A percentile compares a stretch with the other conserved stretches of the same genome.
Evolutionary conservation across 306 rosid species (phyloP).

Genomic region (Acacia crassicarpa): DNA sequence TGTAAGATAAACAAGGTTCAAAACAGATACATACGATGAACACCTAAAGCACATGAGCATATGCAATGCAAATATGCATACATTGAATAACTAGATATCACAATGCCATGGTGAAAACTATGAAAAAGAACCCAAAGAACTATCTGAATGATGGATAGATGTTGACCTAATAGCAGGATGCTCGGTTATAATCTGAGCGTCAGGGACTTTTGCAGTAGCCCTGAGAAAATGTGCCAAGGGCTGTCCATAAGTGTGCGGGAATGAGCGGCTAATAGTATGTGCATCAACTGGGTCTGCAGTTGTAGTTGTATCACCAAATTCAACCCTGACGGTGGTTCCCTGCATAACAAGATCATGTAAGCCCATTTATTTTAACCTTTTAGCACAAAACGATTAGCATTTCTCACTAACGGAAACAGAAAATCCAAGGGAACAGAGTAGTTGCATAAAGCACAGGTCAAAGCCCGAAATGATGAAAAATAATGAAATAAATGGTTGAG

Average conservation of each 20-base stretch:
- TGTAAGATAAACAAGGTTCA: conserved; percentile 4
- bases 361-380: conserved; percentile 1
- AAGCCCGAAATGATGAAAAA: background rate
- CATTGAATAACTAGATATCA: background rate
- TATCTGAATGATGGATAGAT: background rate
- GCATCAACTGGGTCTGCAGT: conserved; percentile 76
- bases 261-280: conserved; percentile 55
- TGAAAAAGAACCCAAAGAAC: background rate
- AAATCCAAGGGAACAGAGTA: background rate
- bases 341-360: conserved; percentile 33
- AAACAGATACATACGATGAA: conserved; percentile 12
- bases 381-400: background rate
- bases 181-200: conserved; percentile 88
- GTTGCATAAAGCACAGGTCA: background rate
- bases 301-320: conserved; percentile 86
- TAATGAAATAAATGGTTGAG: background rate
- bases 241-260: conserved; percentile 80
- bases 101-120: background rate
- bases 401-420: background rate
- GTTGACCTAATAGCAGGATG: conserved; percentile 70
- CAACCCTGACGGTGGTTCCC: conserved; percentile 98
- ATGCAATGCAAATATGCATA: background rate
- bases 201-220: conserved; percentile 85
- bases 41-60: conserved; percentile 15
- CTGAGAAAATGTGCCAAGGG: conserved; percentile 98